Percentiles rank a stretch among this genome's conserved stretches.
Evolutionary conservation across 78 protist genomes (phyloP).

Genomic region (Monosiga brevicollis): DNA sequence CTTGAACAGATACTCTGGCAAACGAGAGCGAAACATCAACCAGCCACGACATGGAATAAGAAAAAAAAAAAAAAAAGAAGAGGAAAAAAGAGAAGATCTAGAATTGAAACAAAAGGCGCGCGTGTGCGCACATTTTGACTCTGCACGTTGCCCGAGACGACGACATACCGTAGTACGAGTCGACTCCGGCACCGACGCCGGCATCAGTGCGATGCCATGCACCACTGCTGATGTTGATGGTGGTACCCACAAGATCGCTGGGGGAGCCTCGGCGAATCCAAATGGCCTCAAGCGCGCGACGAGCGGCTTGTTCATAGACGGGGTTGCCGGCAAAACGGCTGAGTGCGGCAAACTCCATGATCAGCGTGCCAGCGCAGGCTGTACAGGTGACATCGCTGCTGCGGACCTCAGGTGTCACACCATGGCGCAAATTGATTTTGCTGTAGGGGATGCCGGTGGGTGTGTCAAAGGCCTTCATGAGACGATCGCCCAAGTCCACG

Average conservation of each 20-base stretch:
- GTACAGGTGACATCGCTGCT: constrained; percentile 42
- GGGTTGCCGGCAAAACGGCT: constrained; percentile 38
- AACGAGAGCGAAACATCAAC: constrained; percentile 70
- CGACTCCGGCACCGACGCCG: not conserved
- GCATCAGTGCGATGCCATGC: constrained; percentile 40
- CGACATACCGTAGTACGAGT: not conserved
- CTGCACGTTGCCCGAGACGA: not conserved
- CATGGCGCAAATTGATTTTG: constrained; percentile 46
- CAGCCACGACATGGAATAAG: constrained; percentile 6
- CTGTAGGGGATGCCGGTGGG: constrained; percentile 87
- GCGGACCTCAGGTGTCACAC: constrained; percentile 32
- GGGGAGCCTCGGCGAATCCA: constrained; percentile 32
- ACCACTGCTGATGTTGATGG: constrained; percentile 54
- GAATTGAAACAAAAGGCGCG: not conserved
- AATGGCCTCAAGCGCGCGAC: not conserved
- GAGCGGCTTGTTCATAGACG: constrained; percentile 3
- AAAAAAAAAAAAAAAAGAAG: not conserved
- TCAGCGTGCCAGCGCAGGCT: constrained; percentile 77
- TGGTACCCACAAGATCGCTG: constrained; percentile 67
- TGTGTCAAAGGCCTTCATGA: constrained; percentile 68
- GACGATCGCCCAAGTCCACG: not conserved
- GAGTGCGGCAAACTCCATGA: constrained; percentile 67
- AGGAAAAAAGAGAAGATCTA: not conserved
- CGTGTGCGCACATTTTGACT: not conserved
- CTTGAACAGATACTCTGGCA: constrained; percentile 78